Evolutionary conservation across 2,329 filamentous ascomycete species (phyloP).

Genomic region (Fusarium devonianum): DNA sequence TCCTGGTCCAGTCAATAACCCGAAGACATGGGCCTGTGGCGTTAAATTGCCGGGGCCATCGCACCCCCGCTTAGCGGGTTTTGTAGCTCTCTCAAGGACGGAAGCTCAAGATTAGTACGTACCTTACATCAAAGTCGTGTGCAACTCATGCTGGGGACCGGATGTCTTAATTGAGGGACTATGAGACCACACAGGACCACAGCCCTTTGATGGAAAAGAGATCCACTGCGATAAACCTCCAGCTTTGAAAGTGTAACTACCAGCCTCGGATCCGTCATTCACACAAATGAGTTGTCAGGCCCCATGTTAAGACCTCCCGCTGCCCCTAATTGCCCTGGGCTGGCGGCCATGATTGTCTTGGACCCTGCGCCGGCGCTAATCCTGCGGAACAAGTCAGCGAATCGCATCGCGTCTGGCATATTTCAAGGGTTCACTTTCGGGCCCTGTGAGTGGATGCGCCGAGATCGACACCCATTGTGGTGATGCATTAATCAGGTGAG

Average conservation of each 20-base stretch:
- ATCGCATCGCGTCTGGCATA: conserved; percentile 13
- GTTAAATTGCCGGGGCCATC: conserved; percentile 32
- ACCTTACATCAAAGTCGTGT: too few species aligned
- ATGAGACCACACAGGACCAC: too few species aligned
- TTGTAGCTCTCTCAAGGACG: conserved; percentile 16
- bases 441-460: conserved; percentile 25
- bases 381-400: conserved; percentile 21
- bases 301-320: conserved; percentile 16
- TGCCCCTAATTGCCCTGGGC: conserved; percentile 26
- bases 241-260: too few species aligned
- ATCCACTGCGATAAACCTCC: too few species aligned
- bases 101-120: too few species aligned
- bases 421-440: conserved; percentile 17
- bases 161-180: too few species aligned
- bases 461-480: conserved; percentile 7
- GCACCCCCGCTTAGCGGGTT: conserved; percentile 26
- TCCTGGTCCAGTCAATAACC: too few species aligned
- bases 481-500: background rate
- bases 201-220: too few species aligned
- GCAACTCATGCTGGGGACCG: too few species aligned
- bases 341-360: conserved; percentile 24
- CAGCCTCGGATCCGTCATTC: too few species aligned
- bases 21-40: conserved; percentile 24
- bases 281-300: too few species aligned
- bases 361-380: conserved; percentile 34